These are phyloP conservation scores for Stachybotrys echinatus DNA, from an alignment of 2,329 filamentous ascomycete species.

Conservation along the genomic window DNA sequence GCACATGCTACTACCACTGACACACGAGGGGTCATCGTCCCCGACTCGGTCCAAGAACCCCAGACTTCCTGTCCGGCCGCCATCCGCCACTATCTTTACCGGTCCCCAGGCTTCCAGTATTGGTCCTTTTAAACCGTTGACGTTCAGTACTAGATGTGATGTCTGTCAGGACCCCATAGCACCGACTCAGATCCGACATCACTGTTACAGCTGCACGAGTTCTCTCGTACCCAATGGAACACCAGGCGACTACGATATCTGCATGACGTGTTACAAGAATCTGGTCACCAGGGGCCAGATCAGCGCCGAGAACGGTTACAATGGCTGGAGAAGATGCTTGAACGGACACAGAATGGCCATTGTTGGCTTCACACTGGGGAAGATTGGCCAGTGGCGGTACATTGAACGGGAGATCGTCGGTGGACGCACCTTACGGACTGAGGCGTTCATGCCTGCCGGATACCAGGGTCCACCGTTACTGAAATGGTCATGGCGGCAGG, in stretches of 20 bases:
- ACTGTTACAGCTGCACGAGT: constrained; percentile 71
- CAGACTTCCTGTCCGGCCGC: constrained; percentile 37
- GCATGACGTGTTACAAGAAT: constrained; percentile 68
- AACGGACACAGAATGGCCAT: constrained; percentile 80
- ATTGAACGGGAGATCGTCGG: constrained; percentile 72
- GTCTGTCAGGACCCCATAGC: constrained; percentile 70
- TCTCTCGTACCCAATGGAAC: constrained; percentile 37
- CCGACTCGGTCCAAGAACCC: constrained; percentile 32
- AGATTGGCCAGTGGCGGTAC: constrained; percentile 61
- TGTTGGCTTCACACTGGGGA: constrained; percentile 66
- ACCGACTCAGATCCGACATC: constrained; percentile 64
- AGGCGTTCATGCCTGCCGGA: constrained; percentile 36
- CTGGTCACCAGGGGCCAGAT: constrained; percentile 61
- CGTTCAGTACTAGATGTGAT: constrained; percentile 73
- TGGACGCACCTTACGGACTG: constrained; percentile 62
- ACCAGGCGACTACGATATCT: constrained; percentile 82
- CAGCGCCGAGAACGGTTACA: constrained; percentile 67
- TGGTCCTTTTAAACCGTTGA: constrained; percentile 60
- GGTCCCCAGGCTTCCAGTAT: constrained; percentile 40
- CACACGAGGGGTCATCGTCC: constrained; percentile 45
- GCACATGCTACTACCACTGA: constrained; percentile 73
- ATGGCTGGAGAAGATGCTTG: constrained; percentile 79
- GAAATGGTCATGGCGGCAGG: constrained; percentile 47
- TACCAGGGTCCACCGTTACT: constrained; percentile 30
- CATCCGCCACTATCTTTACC: constrained; percentile 42